These are phyloP conservation scores for Ophiostoma fasciatum DNA, from an alignment of 2,329 filamentous ascomycete species.

Conservation along the genomic window DNA sequence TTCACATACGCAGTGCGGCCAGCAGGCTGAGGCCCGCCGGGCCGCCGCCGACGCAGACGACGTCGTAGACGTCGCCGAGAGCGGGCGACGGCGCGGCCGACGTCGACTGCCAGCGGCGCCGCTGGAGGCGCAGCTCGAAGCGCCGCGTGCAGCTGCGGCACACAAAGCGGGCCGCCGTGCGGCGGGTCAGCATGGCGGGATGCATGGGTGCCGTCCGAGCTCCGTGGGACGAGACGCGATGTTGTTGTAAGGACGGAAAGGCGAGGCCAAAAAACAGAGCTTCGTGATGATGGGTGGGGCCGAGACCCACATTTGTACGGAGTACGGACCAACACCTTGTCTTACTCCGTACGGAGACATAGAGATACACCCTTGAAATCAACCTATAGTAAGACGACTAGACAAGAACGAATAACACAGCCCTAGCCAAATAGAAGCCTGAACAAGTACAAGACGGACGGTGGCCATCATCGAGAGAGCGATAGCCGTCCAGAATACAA, in stretches of 20 bases:
- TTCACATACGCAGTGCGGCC: constrained; percentile 53
- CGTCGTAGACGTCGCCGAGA: constrained; percentile 69
- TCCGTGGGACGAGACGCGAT: too few relatives aligned
- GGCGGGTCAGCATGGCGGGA: constrained; percentile 7
- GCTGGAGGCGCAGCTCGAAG: constrained; percentile 17
- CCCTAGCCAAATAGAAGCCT: not conserved
- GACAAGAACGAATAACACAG: not conserved
- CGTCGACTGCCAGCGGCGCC: constrained; percentile 13
- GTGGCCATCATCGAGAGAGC: too few relatives aligned
- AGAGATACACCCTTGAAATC: too few relatives aligned
- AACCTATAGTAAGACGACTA: not conserved
- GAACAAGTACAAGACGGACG: constrained; percentile 1
- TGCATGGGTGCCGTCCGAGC: not conserved
- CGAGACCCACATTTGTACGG: too few relatives aligned
- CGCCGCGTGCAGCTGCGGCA: constrained; percentile 32
- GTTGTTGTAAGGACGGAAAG: too few relatives aligned
- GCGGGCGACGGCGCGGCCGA: constrained; percentile 18
- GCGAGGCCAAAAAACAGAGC: not conserved
- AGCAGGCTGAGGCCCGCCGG: constrained; percentile 77
- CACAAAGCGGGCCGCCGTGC: constrained; percentile 15
- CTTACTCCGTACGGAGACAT: not conserved
- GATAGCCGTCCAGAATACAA: too few relatives aligned
- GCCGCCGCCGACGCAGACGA: constrained; percentile 81
- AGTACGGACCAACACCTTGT: too few relatives aligned
- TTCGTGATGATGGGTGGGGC: too few relatives aligned